Evolutionary conservation across 441 rosid genomes (phyloP), one percentile per base, ranked within the genome.

Genomic region (Capsella rubella): DNA sequence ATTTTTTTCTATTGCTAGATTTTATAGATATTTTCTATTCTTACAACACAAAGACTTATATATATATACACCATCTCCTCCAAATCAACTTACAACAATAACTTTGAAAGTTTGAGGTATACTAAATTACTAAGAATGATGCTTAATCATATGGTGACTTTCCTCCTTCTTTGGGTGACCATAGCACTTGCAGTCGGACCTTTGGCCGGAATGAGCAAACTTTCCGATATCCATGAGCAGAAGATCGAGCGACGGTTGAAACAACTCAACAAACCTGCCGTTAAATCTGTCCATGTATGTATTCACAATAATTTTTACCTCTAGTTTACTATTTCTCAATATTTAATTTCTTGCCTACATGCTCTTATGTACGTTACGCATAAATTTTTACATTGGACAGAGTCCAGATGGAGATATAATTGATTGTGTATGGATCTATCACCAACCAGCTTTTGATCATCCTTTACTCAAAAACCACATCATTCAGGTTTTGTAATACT

Each of bases 321-420:
- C 6, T 15, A 32, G 2, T 47, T 64, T 47, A 1, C 6, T 11
- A 32, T 15, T 45, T 64, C 55, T 13, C 12, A 60, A 40, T 1
- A 60, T 40, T 0, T 21, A 21, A 21, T 21, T 40, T 25, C 9
- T 40, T 25, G 18, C 18, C 31, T 39, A 6, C 16, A 16, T 47
- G 25, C 2, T 21, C 3, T 13, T 59, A 12, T 59, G 4, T 59
- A 12, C 25, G 4, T 37, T 14, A n/a, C 28, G 4, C n/a, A 12
- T 43, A n/a, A 28, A n/a, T 5, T 1, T 8, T 42, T 10, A 61
- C 35, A 27, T 45, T 11, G 32, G 14, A 13, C 10, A 82, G 85
- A 82, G 87, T 54, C 82, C 81, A 45, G 87, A 84, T 74, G 83
- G 86, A 45, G 86, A 81, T 54, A 75, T 81, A 39, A 81, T 82